A percentile compares a stretch with the other conserved stretches of the same genome.
Conservation (phyloP, 2,329 filamentous ascomycete genomes). For the Fusarium compactum region DNA sequence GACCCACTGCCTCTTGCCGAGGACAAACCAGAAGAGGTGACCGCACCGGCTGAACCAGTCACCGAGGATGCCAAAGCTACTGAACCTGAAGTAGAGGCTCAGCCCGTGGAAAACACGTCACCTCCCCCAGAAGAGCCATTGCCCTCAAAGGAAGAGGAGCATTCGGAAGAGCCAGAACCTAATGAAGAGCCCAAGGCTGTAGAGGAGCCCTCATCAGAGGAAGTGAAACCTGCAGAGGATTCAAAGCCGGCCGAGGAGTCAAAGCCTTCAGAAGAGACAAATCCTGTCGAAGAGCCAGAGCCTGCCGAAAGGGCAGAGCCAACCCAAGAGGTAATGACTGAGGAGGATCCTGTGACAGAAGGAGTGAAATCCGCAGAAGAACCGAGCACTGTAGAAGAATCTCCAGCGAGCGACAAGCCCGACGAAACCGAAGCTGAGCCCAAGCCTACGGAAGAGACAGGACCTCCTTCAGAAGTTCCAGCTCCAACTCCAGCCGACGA, state of each 20-base stretch:
- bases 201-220: conserved; percentile 4
- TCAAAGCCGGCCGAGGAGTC: neutral
- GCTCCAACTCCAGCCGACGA: neutral
- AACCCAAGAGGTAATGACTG: neutral
- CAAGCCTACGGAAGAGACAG: conserved; percentile 1
- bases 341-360: neutral
- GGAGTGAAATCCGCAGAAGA: conserved; percentile 4
- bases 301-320: conserved; percentile 5
- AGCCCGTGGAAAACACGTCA: conserved; percentile 5
- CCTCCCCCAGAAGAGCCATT: conserved; percentile 6
- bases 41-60: neutral
- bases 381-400: neutral
- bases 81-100: conserved; percentile 14
- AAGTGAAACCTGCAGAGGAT: neutral
- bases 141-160: neutral
- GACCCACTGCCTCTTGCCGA: neutral
- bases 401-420: conserved; percentile 1
- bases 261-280: neutral
- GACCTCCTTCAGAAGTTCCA: neutral
- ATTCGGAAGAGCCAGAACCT: neutral
- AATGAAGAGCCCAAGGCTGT: neutral
- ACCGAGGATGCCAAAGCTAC: conserved; percentile 11
- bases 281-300: neutral
- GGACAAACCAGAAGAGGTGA: conserved; percentile 15
- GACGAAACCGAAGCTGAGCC: conserved; percentile 9